phyloP scores from a whole-genome alignment of 2,329 filamentous ascomycete genomes.

The Didymella glomerata region DNA sequence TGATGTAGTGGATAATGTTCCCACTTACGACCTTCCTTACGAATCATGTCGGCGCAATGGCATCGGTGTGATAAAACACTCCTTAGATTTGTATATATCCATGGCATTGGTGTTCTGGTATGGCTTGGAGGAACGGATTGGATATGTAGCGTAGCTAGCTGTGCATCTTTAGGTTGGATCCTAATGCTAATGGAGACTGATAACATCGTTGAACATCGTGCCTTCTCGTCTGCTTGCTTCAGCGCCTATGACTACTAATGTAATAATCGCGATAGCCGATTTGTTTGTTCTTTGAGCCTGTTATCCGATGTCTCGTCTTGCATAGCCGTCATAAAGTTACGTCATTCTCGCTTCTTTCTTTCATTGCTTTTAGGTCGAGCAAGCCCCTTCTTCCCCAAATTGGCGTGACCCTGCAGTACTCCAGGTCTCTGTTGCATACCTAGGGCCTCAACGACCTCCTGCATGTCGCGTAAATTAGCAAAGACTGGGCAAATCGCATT shows the following conservation, averaged over 20 bases:
- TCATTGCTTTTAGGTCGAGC: background rate
- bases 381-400: background rate
- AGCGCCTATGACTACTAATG: background rate
- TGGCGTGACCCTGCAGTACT: background rate
- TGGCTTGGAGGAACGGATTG: background rate
- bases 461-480: background rate
- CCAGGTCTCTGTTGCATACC: background rate
- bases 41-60: constrained; percentile 23
- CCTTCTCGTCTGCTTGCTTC: background rate
- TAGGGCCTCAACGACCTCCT: background rate
- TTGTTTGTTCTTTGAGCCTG: background rate
- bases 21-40: constrained; percentile 23
- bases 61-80: constrained; percentile 24
- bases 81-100: constrained; percentile 25
- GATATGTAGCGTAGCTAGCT: constrained; percentile 15
- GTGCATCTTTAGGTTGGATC: constrained; percentile 8
- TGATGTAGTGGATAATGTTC: constrained; percentile 21
- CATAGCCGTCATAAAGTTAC: background rate
- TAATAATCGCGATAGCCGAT: background rate
- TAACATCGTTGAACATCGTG: background rate
- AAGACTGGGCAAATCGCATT: background rate
- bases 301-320: background rate
- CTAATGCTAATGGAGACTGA: constrained; percentile 19
- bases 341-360: background rate
- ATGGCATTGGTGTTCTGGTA: constrained; percentile 16